phyloP scores from a whole-genome alignment of 805 yeast species.

The Scheffersomyces stipitis region DNA sequence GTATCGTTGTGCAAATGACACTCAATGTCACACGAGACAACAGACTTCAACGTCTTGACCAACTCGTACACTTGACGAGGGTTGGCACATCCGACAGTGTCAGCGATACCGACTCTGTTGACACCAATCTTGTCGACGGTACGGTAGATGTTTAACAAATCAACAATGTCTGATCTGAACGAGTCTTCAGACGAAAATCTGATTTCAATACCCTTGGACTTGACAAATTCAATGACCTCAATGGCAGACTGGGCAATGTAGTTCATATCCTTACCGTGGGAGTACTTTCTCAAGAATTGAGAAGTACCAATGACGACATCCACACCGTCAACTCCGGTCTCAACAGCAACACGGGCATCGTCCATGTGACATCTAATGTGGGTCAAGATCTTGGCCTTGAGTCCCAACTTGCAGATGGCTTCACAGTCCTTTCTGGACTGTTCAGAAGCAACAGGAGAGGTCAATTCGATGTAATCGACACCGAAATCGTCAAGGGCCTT shows the following conservation, averaged over 20 bases:
- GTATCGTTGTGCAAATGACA: constrained; percentile 65
- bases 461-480: constrained; percentile 59
- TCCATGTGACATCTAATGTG: constrained; percentile 64
- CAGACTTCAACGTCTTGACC: constrained; percentile 56
- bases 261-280: constrained; percentile 63
- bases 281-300: constrained; percentile 53
- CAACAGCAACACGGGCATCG: constrained; percentile 60
- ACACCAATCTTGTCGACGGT: constrained; percentile 65
- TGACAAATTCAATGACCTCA: constrained; percentile 60
- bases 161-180: constrained; percentile 60
- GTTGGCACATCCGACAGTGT: constrained; percentile 64
- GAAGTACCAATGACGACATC: constrained; percentile 63
- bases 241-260: constrained; percentile 56
- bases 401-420: constrained; percentile 58
- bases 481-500: constrained; percentile 62
- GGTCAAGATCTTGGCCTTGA: constrained; percentile 57
- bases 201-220: constrained; percentile 59
- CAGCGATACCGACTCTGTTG: constrained; percentile 63
- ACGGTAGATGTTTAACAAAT: constrained; percentile 56
- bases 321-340: constrained; percentile 64
- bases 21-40: constrained; percentile 59
- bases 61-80: constrained; percentile 63
- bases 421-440: constrained; percentile 59
- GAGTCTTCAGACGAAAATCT: constrained; percentile 61
- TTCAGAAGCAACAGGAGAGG: constrained; percentile 60